phyloP scores from a whole-genome alignment of 2,329 filamentous ascomycete species.

The Phialophora verrucosa region DNA sequence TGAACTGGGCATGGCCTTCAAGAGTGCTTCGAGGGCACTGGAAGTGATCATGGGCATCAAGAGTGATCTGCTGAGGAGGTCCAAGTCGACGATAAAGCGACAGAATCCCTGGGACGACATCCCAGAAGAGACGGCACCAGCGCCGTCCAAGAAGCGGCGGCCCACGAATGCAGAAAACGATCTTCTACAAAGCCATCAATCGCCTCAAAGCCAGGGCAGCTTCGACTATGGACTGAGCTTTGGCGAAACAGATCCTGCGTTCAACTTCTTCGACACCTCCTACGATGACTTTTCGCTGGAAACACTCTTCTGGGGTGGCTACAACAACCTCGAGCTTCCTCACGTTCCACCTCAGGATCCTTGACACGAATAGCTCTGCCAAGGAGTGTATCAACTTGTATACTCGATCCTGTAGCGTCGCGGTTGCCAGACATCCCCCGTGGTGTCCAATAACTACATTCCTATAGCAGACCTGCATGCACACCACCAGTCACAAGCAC shows the following conservation, averaged over 20 bases:
- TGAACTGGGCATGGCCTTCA: conserved; percentile 35
- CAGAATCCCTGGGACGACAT: conserved; percentile 27
- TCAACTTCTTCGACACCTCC: conserved; percentile 30
- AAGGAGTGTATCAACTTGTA: background rate
- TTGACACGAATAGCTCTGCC: background rate
- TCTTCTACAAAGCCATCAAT: conserved; percentile 4
- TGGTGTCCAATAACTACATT: no score
- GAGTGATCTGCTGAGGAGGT: conserved; percentile 29
- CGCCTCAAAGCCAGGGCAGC: conserved; percentile 15
- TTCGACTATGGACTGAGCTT: conserved; percentile 20
- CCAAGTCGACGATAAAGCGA: conserved; percentile 24
- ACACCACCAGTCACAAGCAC: conserved; percentile 46
- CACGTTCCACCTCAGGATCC: conserved; percentile 23
- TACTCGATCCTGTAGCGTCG: background rate
- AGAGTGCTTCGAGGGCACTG: conserved; percentile 34
- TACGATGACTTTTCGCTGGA: conserved; percentile 33
- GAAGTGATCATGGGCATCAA: conserved; percentile 39
- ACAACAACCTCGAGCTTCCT: conserved; percentile 28
- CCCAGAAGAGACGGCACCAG: conserved; percentile 2
- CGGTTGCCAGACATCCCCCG: background rate
- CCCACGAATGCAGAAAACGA: conserved; percentile 19
- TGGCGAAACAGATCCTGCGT: conserved; percentile 13
- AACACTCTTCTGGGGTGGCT: conserved; percentile 30
- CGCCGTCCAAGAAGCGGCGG: conserved; percentile 18
- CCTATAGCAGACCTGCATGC: conserved; percentile 41